These are phyloP conservation scores for Calycina herbarum DNA, from an alignment of 2,329 filamentous ascomycete species.

Conservation along the genomic window DNA sequence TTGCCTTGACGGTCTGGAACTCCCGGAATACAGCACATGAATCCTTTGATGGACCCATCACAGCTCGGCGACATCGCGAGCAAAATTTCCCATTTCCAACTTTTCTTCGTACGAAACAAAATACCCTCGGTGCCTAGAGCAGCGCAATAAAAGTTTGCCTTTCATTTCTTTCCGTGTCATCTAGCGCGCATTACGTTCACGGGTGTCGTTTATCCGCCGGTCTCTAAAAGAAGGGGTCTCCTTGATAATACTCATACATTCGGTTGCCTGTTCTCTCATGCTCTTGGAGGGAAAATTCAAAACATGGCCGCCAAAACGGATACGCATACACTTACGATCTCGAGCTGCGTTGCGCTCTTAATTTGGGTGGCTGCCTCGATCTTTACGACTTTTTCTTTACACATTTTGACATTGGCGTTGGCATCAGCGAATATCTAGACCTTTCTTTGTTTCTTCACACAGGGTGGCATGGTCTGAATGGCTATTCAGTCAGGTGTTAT, in stretches of 20 bases:
- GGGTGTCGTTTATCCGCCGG: constrained; percentile 28
- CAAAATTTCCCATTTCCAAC: constrained; percentile 12
- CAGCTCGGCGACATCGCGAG: constrained; percentile 10
- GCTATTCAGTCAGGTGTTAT: constrained; percentile 41
- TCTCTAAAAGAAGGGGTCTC: constrained; percentile 27
- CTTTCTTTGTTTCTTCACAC: constrained; percentile 38
- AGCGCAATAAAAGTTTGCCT: constrained; percentile 37
- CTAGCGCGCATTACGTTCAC: constrained; percentile 36
- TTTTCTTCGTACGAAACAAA: constrained; percentile 12
- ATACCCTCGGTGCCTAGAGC: constrained; percentile 31
- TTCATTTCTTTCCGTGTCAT: constrained; percentile 29
- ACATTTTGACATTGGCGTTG: constrained; percentile 32
- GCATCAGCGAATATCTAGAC: constrained; percentile 35
- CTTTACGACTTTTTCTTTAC: constrained; percentile 37
- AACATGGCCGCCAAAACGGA: constrained; percentile 21
- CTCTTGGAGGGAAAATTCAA: constrained; percentile 3
- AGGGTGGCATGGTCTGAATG: constrained; percentile 39
- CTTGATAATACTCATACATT: constrained; percentile 31
- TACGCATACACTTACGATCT: constrained; percentile 34
- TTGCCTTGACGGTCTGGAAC: constrained; percentile 4
- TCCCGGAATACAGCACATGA: constrained; percentile 4
- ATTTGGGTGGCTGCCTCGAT: constrained; percentile 38
- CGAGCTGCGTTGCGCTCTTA: constrained; percentile 38
- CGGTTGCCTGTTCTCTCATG: neutral
- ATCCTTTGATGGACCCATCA: neutral